Evolutionary conservation across 2,329 filamentous ascomycete species (phyloP).

Genomic region (Cercospora sesami): DNA sequence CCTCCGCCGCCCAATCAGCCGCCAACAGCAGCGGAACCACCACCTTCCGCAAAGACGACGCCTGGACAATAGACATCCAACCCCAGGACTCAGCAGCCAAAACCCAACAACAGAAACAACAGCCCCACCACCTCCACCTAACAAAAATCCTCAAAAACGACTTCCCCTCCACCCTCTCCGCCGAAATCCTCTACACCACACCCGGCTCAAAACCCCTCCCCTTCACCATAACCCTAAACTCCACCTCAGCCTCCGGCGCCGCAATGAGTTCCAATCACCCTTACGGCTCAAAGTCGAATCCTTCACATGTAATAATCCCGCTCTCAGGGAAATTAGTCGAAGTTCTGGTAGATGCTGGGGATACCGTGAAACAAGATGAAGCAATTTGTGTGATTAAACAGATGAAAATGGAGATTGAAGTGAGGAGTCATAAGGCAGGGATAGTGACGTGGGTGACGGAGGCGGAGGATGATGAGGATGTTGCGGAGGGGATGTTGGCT

Average conservation of each 20-base stretch:
- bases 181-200: conserved; percentile 54
- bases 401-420: conserved; percentile 71
- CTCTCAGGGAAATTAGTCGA: conserved; percentile 62
- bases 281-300: conserved; percentile 52
- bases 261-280: conserved; percentile 45
- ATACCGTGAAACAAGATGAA: conserved; percentile 53
- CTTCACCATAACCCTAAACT: conserved; percentile 47
- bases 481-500: conserved; percentile 57
- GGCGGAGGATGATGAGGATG: conserved; percentile 56
- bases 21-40: conserved; percentile 44
- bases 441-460: conserved; percentile 54
- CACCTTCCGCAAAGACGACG: conserved; percentile 46
- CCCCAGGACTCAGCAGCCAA: conserved; percentile 11
- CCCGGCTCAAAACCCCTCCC: conserved; percentile 38
- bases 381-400: conserved; percentile 61
- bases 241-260: conserved; percentile 47
- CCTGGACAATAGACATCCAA: conserved; percentile 29
- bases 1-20: conserved; percentile 35
- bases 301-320: conserved; percentile 56
- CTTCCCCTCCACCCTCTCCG: conserved; percentile 57
- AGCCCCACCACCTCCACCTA: conserved; percentile 55
- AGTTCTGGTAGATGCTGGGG: conserved; percentile 56
- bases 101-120: conserved; percentile 11
- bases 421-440: conserved; percentile 53
- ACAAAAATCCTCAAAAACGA: conserved; percentile 59